These are phyloP conservation scores for Exophiala calicioides DNA, from an alignment of 2,329 filamentous ascomycete genomes.

Conservation along the genomic window DNA sequence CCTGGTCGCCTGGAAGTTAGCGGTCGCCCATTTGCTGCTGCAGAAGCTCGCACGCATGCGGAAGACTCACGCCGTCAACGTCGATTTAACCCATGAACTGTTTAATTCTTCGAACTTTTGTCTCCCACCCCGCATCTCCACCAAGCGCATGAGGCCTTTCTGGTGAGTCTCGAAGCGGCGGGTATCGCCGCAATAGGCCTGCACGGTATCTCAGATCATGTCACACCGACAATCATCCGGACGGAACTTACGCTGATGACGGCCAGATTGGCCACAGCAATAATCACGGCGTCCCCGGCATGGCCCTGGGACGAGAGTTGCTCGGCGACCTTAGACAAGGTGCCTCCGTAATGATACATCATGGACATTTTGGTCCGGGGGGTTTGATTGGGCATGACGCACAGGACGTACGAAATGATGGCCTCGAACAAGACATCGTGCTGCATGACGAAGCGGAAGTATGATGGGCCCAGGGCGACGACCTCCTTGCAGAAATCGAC, in stretches of 20 bases:
- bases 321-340: conserved; percentile 10
- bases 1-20: too few relatives aligned
- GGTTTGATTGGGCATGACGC: conserved; percentile 8
- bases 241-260: conserved; percentile 14
- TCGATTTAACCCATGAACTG: conserved; percentile 5
- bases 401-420: conserved; percentile 16
- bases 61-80: conserved; percentile 7
- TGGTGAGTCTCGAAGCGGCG: conserved; percentile 10
- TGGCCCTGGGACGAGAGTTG: conserved; percentile 1
- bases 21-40: too few relatives aligned
- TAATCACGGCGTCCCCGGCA: conserved; percentile 12
- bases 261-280: conserved; percentile 17
- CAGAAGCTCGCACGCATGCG: neutral
- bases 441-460: conserved; percentile 12
- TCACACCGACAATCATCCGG: neutral
- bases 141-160: conserved; percentile 2
- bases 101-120: conserved; percentile 1
- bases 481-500: conserved; percentile 17
- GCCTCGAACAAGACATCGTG: conserved; percentile 23
- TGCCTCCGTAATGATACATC: conserved; percentile 19
- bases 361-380: conserved; percentile 13
- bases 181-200: conserved; percentile 11
- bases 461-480: conserved; percentile 7
- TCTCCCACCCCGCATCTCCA: conserved; percentile 10
- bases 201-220: neutral